phyloP scores from a whole-genome alignment of 1,284 basidiomycete species.

The Moesziomyces aphidis region DNA sequence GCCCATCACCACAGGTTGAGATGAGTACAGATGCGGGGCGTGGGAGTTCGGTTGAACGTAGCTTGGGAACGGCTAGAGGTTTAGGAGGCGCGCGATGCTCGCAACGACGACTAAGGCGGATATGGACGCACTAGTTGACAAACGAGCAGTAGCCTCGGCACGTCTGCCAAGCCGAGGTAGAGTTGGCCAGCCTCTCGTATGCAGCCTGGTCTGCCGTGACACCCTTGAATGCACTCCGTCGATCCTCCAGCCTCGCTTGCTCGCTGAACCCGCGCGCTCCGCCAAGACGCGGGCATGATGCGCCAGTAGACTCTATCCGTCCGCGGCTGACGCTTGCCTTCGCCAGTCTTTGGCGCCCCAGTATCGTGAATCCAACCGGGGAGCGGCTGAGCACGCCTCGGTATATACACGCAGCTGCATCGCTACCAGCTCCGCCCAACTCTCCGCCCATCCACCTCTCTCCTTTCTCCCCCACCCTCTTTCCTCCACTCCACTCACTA shows the following conservation, averaged over 20 bases:
- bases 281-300: neutral
- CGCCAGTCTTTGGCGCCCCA: no score
- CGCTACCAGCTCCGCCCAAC: constrained; percentile 9
- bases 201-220: neutral
- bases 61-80: no score
- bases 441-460: neutral
- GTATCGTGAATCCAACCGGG: no score
- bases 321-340: neutral
- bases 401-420: constrained; percentile 16
- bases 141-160: no score
- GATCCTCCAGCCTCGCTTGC: neutral
- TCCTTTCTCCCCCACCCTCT: neutral
- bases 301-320: neutral
- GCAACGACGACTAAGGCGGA: no score
- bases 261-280: neutral
- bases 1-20: no score
- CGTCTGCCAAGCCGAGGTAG: neutral
- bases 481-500: neutral
- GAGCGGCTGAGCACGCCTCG: no score
- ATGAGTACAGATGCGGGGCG: no score
- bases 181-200: neutral
- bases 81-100: no score
- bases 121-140: no score
- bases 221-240: neutral
- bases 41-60: no score